These are phyloP conservation scores for Cyclocybe aegerita DNA, from an alignment of 768 basidiomycete species.

Conservation along the genomic window DNA sequence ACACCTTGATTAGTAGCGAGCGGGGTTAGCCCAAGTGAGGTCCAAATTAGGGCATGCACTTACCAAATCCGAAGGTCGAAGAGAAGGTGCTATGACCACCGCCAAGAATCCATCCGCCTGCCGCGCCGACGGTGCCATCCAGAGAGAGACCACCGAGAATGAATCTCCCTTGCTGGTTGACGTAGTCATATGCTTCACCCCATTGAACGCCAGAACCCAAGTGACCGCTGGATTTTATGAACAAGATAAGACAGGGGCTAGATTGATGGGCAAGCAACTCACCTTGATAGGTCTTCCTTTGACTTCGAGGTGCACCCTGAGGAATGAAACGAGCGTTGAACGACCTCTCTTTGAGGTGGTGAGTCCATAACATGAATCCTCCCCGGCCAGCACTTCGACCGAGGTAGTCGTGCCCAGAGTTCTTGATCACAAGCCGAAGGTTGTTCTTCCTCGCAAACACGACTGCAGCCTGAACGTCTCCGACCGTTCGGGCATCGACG, in stretches of 20 bases:
- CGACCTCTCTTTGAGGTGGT: slow-evolving; percentile 31
- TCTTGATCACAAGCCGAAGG: slow-evolving; percentile 36
- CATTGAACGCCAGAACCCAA: slow-evolving; percentile 46
- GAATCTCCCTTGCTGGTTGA: slow-evolving; percentile 33
- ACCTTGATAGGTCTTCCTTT: slow-evolving; percentile 16
- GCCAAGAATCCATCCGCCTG: slow-evolving; percentile 48
- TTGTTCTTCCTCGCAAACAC: slow-evolving; percentile 35
- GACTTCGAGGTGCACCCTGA: slow-evolving; percentile 25
- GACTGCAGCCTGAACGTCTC: slow-evolving; percentile 40
- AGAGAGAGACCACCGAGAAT: slow-evolving; percentile 44
- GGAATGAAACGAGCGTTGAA: slow-evolving; percentile 29
- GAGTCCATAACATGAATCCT: slow-evolving; percentile 41
- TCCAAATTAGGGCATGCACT: neutral
- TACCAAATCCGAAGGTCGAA: slow-evolving; percentile 43
- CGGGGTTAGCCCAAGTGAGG: neutral
- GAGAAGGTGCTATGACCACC: slow-evolving; percentile 44
- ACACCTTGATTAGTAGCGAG: slow-evolving; percentile 30
- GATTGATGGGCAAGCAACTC: neutral
- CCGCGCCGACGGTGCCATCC: slow-evolving; percentile 43
- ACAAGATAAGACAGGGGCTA: neutral
- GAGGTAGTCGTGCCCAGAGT: slow-evolving; percentile 42
- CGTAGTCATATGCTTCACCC: slow-evolving; percentile 39
- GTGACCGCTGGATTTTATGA: slow-evolving; percentile 22
- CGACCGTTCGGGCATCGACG: slow-evolving; percentile 35
- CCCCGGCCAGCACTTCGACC: slow-evolving; percentile 42